Conservation (phyloP, 1,284 basidiomycete species). For the Fomitopsis pinicola region DNA sequence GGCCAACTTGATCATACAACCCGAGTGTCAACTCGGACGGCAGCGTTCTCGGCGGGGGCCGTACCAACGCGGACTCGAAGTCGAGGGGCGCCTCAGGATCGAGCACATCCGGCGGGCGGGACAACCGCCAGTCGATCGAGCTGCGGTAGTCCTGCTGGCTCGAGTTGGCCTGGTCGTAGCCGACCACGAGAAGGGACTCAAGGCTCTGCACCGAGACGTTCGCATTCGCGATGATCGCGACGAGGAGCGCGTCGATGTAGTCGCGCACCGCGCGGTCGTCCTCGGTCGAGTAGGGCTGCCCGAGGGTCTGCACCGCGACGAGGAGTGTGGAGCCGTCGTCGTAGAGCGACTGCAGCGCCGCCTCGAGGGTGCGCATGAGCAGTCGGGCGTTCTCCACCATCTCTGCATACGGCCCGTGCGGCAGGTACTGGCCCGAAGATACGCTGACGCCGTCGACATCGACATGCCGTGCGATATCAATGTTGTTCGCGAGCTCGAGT, state of each 20-base stretch:
- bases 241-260: slow-evolving; percentile 42
- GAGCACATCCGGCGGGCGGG: background rate
- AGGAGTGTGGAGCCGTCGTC: slow-evolving; percentile 63
- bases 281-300: slow-evolving; percentile 5
- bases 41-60: slow-evolving; percentile 23
- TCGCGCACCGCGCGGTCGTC: slow-evolving; percentile 30
- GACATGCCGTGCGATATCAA: slow-evolving; percentile 73
- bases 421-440: slow-evolving; percentile 34
- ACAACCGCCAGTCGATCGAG: slow-evolving; percentile 67
- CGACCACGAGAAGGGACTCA: slow-evolving; percentile 57
- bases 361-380: slow-evolving; percentile 67
- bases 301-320: slow-evolving; percentile 43
- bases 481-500: slow-evolving; percentile 54
- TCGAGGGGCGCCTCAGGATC: slow-evolving; percentile 44
- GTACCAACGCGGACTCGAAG: slow-evolving; percentile 51
- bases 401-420: slow-evolving; percentile 50
- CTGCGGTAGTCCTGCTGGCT: slow-evolving; percentile 64
- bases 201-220: slow-evolving; percentile 53
- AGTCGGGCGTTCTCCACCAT: slow-evolving; percentile 61
- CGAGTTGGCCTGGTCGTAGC: slow-evolving; percentile 64
- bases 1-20: slow-evolving; percentile 22
- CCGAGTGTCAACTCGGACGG: slow-evolving; percentile 24
- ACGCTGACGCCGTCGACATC: slow-evolving; percentile 70
- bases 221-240: slow-evolving; percentile 51
- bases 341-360: slow-evolving; percentile 62